phyloP scores from a whole-genome alignment of 768 basidiomycete genomes.

The Leccinum aurantiacum region DNA sequence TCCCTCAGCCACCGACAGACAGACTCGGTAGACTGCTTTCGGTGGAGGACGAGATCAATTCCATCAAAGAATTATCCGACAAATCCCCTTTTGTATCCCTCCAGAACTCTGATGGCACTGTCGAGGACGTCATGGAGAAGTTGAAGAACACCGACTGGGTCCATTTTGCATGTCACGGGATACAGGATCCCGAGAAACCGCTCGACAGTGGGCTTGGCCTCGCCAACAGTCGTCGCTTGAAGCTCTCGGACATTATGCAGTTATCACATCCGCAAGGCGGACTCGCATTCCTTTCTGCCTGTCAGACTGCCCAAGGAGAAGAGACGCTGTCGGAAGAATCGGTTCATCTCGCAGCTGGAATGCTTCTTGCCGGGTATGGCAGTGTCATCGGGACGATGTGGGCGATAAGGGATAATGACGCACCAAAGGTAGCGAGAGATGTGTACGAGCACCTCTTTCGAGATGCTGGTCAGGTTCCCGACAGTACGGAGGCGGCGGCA shows the following conservation, averaged over 20 bases:
- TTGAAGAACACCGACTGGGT: neutral
- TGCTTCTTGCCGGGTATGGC: neutral
- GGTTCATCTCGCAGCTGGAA: neutral
- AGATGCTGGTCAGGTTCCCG: neutral
- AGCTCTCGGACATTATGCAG: neutral
- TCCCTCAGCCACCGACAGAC: neutral
- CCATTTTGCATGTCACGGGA: neutral
- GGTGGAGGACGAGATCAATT: neutral
- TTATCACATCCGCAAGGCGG: neutral
- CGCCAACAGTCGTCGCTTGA: neutral
- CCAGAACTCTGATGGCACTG: neutral
- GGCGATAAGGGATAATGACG: neutral
- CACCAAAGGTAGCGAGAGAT: neutral
- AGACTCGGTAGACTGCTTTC: neutral
- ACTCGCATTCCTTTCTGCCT: neutral
- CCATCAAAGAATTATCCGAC: neutral
- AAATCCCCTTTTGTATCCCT: neutral
- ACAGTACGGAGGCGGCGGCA: neutral
- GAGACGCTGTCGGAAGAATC: neutral
- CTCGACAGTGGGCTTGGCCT: neutral
- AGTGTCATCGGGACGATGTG: neutral
- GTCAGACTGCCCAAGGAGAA: neutral
- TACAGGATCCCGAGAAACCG: neutral
- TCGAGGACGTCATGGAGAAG: neutral
- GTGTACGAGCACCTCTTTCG: neutral